A percentile compares a stretch with the other conserved stretches of the same genome.
Evolutionary conservation across 208 protist genomes (phyloP).

Genomic region (Angomonas deanei): DNA sequence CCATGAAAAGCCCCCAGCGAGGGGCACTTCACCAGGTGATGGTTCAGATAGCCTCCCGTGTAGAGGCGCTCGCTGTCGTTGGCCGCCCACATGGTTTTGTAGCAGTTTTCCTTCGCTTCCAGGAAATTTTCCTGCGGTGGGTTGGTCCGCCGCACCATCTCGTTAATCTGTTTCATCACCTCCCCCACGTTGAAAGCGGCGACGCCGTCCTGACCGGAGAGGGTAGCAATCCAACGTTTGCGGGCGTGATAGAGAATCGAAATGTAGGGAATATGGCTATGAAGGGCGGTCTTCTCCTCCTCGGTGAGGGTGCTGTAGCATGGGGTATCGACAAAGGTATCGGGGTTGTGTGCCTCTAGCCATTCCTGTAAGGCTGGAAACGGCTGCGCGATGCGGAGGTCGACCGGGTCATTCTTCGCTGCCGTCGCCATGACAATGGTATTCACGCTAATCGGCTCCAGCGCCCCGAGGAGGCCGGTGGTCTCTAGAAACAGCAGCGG

Average conservation of each 20-base stretch:
- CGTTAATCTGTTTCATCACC: neutral
- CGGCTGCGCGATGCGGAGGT: conserved; percentile 89
- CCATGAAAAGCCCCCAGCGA: neutral
- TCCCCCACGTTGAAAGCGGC: neutral
- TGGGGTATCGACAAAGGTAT: conserved; percentile 19
- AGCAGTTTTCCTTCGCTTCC: conserved; percentile 22
- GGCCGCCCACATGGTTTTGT: neutral
- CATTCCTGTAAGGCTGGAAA: conserved; percentile 72
- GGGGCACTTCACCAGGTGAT: neutral
- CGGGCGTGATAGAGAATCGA: conserved; percentile 76
- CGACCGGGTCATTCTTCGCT: conserved; percentile 13
- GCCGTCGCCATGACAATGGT: conserved; percentile 24
- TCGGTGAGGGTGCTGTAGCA: conserved; percentile 18
- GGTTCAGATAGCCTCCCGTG: neutral
- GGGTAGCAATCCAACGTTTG: neutral
- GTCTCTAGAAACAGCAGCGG: conserved; percentile 80
- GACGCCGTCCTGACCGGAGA: neutral
- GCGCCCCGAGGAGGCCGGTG: conserved; percentile 86
- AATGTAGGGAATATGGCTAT: conserved; percentile 87
- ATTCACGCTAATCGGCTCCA: conserved; percentile 68
- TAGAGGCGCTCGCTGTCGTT: neutral
- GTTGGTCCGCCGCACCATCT: conserved; percentile 15
- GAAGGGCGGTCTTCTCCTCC: conserved; percentile 21
- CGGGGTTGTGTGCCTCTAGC: conserved; percentile 49
- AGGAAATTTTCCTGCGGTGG: conserved; percentile 46